Evolutionary conservation across 192 early-diverging fungal species (phyloP).

Genomic region (Ambispora gerdemannii): DNA sequence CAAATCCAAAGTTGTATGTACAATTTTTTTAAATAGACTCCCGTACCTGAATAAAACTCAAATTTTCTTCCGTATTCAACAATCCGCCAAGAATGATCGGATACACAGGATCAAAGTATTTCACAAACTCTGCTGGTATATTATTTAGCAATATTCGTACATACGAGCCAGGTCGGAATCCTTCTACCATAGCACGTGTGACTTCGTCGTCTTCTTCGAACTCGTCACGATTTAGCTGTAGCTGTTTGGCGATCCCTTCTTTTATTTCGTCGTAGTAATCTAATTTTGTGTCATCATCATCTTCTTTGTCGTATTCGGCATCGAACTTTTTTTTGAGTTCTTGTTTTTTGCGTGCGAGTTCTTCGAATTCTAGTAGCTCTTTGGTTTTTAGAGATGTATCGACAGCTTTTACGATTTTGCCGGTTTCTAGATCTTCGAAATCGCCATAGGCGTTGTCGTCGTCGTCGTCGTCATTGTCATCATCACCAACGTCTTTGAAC

Average conservation of each 20-base stretch:
- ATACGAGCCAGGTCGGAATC: constrained; percentile 90
- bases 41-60: constrained; percentile 90
- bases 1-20: neutral
- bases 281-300: constrained; percentile 52
- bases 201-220: constrained; percentile 80
- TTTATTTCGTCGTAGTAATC: constrained; percentile 90
- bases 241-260: constrained; percentile 82
- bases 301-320: constrained; percentile 80
- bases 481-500: no score
- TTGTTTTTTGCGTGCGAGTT: constrained; percentile 78
- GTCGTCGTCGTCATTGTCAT: constrained; percentile 41
- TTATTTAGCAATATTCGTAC: constrained; percentile 85
- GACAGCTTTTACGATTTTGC: constrained; percentile 46
- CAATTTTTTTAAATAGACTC: neutral
- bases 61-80: constrained; percentile 83
- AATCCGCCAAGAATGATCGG: constrained; percentile 94
- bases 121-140: constrained; percentile 94
- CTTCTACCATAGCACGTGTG: constrained; percentile 80
- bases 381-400: constrained; percentile 48
- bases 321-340: constrained; percentile 93
- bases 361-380: constrained; percentile 58
- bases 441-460: constrained; percentile 69
- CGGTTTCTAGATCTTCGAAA: constrained; percentile 75
- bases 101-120: constrained; percentile 83
- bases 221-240: constrained; percentile 77